Percentiles rank a stretch among this genome's conserved stretches.
phyloP scores from a whole-genome alignment of 495 filamentous ascomycete species.

The Annulohypoxylon stygium region DNA sequence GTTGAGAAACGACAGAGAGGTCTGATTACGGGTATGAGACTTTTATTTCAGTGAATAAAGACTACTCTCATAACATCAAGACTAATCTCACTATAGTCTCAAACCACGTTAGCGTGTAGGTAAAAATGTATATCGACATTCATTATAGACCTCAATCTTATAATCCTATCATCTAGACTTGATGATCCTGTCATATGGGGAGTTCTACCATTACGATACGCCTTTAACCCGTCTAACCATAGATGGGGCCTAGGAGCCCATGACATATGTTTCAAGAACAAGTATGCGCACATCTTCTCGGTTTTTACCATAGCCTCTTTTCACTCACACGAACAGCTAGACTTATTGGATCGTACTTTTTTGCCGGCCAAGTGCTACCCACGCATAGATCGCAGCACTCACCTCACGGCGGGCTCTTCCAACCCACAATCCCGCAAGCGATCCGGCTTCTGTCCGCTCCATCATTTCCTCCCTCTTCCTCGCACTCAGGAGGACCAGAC shows the following conservation, averaged over 20 bases:
- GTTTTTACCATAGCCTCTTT: too few species aligned
- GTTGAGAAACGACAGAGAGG: conserved; percentile 77
- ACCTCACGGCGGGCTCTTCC: conserved; percentile 80
- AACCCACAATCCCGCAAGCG: conserved; percentile 87
- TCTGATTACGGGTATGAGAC: conserved; percentile 81
- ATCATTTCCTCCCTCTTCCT: too few species aligned
- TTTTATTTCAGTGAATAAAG: conserved; percentile 14
- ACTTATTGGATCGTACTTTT: conserved; percentile 77
- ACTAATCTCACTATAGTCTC: conserved; percentile 72
- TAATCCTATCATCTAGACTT: conserved; percentile 67
- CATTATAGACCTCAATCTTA: conserved; percentile 17
- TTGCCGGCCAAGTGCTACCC: conserved; percentile 87
- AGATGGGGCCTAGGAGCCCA: conserved; percentile 91
- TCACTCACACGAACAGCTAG: conserved; percentile 53
- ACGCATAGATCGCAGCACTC: conserved; percentile 86
- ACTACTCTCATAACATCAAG: conserved; percentile 14
- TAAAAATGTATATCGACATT: conserved; percentile 49
- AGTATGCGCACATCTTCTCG: conserved; percentile 56
- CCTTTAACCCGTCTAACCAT: conserved; percentile 76
- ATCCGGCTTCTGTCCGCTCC: conserved; percentile 83
- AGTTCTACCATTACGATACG: conserved; percentile 77
- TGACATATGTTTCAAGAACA: conserved; percentile 89
- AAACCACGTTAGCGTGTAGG: conserved; percentile 96
- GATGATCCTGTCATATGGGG: conserved; percentile 97
- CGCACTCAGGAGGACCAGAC: too few species aligned